Base-by-base conservation (phyloP, 163 green algal species). In the Scenedesmus sp. region DNA sequence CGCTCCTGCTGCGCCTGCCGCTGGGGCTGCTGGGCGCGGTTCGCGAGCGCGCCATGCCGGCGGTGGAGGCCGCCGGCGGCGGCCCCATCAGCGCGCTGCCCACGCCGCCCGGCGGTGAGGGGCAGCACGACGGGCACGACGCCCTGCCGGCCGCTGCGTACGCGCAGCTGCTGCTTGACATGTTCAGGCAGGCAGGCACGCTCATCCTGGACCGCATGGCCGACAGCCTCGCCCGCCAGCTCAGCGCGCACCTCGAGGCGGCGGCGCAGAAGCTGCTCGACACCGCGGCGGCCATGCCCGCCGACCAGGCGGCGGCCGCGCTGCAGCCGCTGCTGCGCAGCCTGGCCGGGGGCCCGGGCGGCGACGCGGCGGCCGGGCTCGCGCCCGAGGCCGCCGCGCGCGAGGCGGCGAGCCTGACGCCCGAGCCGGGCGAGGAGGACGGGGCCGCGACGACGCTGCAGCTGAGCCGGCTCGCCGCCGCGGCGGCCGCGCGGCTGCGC, bases 1-100 rank as follows among this genome's bases (percentile, higher is more conserved):
- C 90, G 15, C 48, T 91, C n/a, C 45, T 94, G 1, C 89, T 93
- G 54, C 84, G 93, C 65, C 50, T 93, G 29, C 87, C 75, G 13
- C 44, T 63, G 44, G 36, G 54, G 9, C 44, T 83, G n/a, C 44
- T 83, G 9, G 6, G 11, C 33, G 56, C n/a, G 14, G 63, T 83
- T 22, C 48, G 36, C 9, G 48, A 81, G n/a, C 39, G 51, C 28
- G 74, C 74, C 48, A 26, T 28, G 33, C 15, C 50, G 18, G 26
- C 3, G 0, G 1, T 33, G 13, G 44, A 24, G 36, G 63, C 28
- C 48, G 67, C 47, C 31, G 47, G 20, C 26, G 63, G 54, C 48
- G 47, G 66, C 66, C 57, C 42, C 1, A 34, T 31, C 2, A 65
- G 14, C 29, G 28, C 50, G 31, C 60, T 28, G 56, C 14, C 3